Percentiles rank a stretch among this genome's conserved stretches.
These are phyloP conservation scores for Leishmania major DNA, from an alignment of 208 protist genomes.

Conservation along the genomic window DNA sequence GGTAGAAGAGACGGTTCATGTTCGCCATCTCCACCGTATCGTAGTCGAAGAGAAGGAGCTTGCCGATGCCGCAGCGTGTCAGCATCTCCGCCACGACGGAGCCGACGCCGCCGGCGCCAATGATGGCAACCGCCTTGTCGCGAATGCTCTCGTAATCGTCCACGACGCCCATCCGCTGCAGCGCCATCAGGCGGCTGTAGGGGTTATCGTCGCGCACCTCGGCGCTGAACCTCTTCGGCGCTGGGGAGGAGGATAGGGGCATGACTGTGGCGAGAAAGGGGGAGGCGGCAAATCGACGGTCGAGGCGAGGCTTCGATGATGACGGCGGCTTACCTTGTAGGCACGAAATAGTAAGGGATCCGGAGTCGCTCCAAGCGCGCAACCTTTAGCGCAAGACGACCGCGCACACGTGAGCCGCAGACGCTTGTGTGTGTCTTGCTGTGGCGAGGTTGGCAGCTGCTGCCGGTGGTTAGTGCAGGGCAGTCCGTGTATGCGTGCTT, in stretches of 20 bases:
- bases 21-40: slow-evolving; percentile 98
- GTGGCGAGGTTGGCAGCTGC: neutral
- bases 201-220: slow-evolving; percentile 95
- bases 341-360: neutral
- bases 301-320: neutral
- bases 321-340: neutral
- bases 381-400: neutral
- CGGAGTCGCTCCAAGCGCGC: neutral
- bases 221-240: slow-evolving; percentile 64
- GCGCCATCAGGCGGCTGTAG: slow-evolving; percentile 96
- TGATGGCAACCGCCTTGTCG: slow-evolving; percentile 89
- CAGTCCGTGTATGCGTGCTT: neutral
- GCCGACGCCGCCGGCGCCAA: slow-evolving; percentile 96
- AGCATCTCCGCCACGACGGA: slow-evolving; percentile 98
- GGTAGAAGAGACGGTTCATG: slow-evolving; percentile 98
- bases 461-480: neutral
- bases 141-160: slow-evolving; percentile 96
- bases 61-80: slow-evolving; percentile 97
- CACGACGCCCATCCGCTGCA: slow-evolving; percentile 98
- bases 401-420: neutral
- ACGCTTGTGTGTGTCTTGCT: neutral
- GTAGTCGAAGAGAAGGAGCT: slow-evolving; percentile 98
- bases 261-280: neutral
- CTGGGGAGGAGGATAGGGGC: slow-evolving; percentile 3
- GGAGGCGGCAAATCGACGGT: neutral